Conservation (phyloP, 169 alveolate genomes). For the Plasmodium fragile region DNA sequence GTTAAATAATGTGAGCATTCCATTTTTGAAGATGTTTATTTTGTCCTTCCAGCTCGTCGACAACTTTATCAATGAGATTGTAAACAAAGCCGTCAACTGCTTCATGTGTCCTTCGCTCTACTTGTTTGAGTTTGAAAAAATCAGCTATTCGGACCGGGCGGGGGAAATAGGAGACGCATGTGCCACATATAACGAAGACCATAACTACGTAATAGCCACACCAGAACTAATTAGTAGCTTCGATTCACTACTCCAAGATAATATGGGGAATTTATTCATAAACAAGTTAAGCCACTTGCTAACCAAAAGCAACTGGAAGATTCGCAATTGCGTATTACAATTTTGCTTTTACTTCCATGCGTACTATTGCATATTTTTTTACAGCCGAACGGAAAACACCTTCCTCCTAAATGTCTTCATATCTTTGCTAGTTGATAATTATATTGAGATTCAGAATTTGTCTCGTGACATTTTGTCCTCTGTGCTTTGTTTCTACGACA, state of each 20-base stretch:
- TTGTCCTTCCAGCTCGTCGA: conserved; percentile 44
- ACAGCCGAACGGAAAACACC: conserved; percentile 35
- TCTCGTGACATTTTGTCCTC: conserved; percentile 63
- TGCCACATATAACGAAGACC: background rate
- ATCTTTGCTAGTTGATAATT: conserved; percentile 63
- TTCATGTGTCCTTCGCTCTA: conserved; percentile 69
- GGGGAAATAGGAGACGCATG: background rate
- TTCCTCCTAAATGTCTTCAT: conserved; percentile 54
- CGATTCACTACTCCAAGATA: conserved; percentile 1
- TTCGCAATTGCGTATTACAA: conserved; percentile 50
- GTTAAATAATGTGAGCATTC: conserved; percentile 39
- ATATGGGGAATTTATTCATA: conserved; percentile 22
- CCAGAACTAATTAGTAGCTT: background rate
- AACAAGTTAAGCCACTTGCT: conserved; percentile 7
- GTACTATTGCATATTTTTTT: conserved; percentile 50
- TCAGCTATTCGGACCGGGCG: background rate
- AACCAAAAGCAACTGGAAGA: conserved; percentile 51
- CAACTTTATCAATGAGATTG: conserved; percentile 41
- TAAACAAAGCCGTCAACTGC: conserved; percentile 56
- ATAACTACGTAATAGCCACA: background rate
- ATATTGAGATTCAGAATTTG: conserved; percentile 60
- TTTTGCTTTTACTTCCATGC: conserved; percentile 58
- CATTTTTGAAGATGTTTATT: conserved; percentile 62
- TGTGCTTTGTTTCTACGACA: conserved; percentile 60
- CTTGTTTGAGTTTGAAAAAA: conserved; percentile 23